Percentiles rank a stretch among this genome's conserved stretches.
Evolutionary conservation across 106 monocot species (phyloP).

Genomic region (Gastrodia elata): DNA sequence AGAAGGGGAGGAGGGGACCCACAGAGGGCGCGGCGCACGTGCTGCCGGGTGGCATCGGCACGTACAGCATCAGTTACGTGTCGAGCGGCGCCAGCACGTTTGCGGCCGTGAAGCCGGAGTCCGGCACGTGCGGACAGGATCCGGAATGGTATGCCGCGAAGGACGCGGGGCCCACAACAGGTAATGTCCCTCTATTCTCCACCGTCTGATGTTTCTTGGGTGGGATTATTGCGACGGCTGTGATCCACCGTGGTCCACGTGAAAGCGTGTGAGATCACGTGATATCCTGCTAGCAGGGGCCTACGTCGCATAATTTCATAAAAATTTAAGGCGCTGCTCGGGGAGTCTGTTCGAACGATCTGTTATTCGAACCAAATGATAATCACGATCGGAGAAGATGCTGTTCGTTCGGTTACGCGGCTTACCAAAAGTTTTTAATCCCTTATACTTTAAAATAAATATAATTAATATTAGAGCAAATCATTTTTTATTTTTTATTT

Average conservation of each 20-base stretch:
- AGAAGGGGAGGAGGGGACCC: constrained; percentile 2
- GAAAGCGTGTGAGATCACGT: constrained; percentile 17
- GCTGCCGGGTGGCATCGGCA: constrained; percentile 47
- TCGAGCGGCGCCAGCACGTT: neutral
- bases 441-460: too few relatives aligned
- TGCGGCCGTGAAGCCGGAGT: constrained; percentile 31
- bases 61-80: constrained; percentile 49
- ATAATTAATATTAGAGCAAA: too few relatives aligned
- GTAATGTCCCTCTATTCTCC: neutral
- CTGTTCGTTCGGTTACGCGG: too few relatives aligned
- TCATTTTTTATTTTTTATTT: too few relatives aligned
- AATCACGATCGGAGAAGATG: too few relatives aligned
- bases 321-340: too few relatives aligned
- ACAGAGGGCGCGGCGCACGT: constrained; percentile 17
- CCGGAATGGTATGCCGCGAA: constrained; percentile 18
- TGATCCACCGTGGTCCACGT: constrained; percentile 21
- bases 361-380: too few relatives aligned
- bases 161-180: constrained; percentile 9
- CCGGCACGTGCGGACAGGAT: constrained; percentile 18
- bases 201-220: neutral
- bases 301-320: too few relatives aligned
- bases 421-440: too few relatives aligned
- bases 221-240: constrained; percentile 1
- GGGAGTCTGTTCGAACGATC: too few relatives aligned
- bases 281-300: neutral